phyloP scores from a whole-genome alignment of 768 basidiomycete genomes.

The Suillus occidentalis region DNA sequence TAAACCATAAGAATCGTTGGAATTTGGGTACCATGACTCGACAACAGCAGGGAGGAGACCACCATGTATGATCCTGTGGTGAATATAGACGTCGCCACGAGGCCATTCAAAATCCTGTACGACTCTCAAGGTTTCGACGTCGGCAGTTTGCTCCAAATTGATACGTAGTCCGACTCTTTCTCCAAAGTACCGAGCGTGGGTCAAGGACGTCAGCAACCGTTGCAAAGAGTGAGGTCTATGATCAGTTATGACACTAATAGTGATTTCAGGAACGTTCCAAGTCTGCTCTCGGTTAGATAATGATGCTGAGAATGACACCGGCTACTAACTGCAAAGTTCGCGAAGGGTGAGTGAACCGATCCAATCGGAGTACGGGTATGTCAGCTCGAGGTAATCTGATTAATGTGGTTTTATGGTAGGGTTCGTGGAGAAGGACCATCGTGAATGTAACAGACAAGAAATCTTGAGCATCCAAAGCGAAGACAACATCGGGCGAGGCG shows the following conservation, averaged over 20 bases:
- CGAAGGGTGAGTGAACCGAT: constrained; percentile 54
- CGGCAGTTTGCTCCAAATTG: constrained; percentile 76
- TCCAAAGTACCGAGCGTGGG: constrained; percentile 61
- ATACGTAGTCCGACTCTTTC: constrained; percentile 64
- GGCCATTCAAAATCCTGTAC: constrained; percentile 56
- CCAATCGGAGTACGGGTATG: constrained; percentile 55
- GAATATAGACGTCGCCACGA: constrained; percentile 57
- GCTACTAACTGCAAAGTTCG: constrained; percentile 58
- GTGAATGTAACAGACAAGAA: constrained; percentile 22
- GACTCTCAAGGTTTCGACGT: constrained; percentile 55
- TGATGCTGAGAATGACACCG: background rate
- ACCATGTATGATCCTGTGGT: constrained; percentile 75
- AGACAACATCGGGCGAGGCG: constrained; percentile 32
- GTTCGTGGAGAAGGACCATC: constrained; percentile 19
- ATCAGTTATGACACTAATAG: constrained; percentile 76
- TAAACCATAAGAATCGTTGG: constrained; percentile 73
- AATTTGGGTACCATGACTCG: constrained; percentile 85
- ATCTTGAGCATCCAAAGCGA: constrained; percentile 35
- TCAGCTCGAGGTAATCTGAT: constrained; percentile 50
- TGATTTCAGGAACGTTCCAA: constrained; percentile 76
- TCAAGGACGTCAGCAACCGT: constrained; percentile 66
- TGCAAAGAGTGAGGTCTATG: constrained; percentile 68
- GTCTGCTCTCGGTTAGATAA: constrained; percentile 40
- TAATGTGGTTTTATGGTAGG: constrained; percentile 31
- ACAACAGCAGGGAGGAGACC: constrained; percentile 82